Evolutionary conservation across 805 yeast genomes (phyloP).

Genomic region (Metschnikowia lochheadii): DNA sequence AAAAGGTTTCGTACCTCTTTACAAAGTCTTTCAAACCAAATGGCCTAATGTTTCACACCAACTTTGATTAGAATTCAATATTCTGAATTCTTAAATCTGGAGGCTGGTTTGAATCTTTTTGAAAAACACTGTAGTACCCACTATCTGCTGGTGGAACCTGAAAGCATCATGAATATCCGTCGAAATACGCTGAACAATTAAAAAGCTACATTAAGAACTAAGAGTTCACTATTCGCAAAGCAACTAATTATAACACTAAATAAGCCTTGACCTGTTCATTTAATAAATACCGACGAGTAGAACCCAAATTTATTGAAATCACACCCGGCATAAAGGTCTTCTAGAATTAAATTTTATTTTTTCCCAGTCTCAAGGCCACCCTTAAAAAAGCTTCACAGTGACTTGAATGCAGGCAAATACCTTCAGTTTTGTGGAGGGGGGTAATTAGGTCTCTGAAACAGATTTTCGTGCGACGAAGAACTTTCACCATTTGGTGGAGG

Average conservation of each 20-base stretch:
- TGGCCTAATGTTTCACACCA: too few relatives aligned
- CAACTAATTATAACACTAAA: not conserved
- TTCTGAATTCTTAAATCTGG: too few relatives aligned
- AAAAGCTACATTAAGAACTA: not conserved
- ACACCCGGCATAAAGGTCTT: not conserved
- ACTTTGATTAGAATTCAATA: too few relatives aligned
- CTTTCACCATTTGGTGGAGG: conserved; percentile 8
- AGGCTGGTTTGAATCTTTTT: too few relatives aligned
- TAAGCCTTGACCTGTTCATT: not conserved
- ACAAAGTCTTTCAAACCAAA: too few relatives aligned
- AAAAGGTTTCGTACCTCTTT: too few relatives aligned
- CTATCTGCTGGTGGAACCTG: not conserved
- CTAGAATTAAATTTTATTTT: not conserved
- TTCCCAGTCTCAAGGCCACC: not conserved
- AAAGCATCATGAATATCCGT: not conserved
- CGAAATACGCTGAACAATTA: not conserved
- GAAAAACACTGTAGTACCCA: too few relatives aligned
- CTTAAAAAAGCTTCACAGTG: too few relatives aligned
- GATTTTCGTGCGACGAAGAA: not conserved
- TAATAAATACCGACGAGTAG: not conserved
- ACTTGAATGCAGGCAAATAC: not conserved
- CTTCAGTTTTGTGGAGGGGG: conserved; percentile 3
- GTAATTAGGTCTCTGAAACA: conserved; percentile 1
- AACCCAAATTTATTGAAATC: not conserved
- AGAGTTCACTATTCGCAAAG: not conserved